Base-by-base conservation (phyloP, 768 basidiomycete genomes). In the Stropharia rugosoannulata region DNA sequence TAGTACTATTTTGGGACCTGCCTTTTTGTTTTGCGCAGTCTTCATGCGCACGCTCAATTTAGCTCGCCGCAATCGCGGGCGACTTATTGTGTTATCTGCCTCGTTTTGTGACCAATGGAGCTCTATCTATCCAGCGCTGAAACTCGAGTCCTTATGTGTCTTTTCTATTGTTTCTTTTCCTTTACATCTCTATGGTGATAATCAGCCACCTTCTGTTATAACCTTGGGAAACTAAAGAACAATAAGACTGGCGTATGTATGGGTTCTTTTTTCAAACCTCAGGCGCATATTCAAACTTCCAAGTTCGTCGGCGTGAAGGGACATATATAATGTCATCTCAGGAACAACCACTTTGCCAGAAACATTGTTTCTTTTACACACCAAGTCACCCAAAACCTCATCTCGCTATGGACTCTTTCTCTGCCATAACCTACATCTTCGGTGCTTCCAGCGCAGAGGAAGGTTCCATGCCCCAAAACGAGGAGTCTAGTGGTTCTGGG, bases 321-420 rank as follows among this genome's bases (percentile, higher is more conserved):
- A 10, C 15, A 10, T 46, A 52, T 52, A 52, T 43, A 40, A 11
- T 35, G 42, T n/a, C 18, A 12, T 32, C n/a, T 44, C 29, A 35
- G n/a, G 25, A 40, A 15, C 22, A 46, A 40, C 38, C 38, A 40
- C 56, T 48, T 49, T 49, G 25, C 22, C 39, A 36, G 10, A 29
- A 52, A 42, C 41, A 36, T 43, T 46, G 29, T 32, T 32, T 32
- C 29, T 32, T 32, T 32, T 32, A 4, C 29, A 41, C 35, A 22
- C 49, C 47, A 37, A 16, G 37, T 40, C 53, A 16, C 46, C 25
- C 39, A 54, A 54, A 43, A 53, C 40, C 45, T 54, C 50, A 52
- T 44, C 19, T 50, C 57, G 32, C 49, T 36, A 66, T 66, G 63
- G 63, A 66, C 64, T 59, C 65, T 53, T 66, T 66, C 65, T 51